Conservation (phyloP, 371 early-diverging fungal genomes). For the Lichtheimia ramosa region DNA sequence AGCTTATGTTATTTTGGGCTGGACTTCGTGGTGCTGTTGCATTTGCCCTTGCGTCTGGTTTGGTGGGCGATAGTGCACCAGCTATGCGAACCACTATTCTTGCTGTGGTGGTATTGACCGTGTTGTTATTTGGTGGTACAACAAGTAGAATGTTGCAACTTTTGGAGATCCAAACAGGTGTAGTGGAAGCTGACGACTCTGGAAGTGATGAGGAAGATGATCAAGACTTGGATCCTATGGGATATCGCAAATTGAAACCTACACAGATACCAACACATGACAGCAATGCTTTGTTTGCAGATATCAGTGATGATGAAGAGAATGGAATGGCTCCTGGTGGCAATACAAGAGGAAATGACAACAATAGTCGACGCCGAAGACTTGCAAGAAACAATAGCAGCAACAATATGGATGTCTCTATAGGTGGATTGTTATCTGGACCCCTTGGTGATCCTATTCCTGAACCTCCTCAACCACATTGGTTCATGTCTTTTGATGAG, state of each 20-base stretch:
- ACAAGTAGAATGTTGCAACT: constrained; percentile 77
- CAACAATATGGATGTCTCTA: constrained; percentile 36
- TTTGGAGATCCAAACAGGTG: constrained; percentile 77
- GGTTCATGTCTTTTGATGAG: constrained; percentile 86
- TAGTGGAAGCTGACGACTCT: constrained; percentile 57
- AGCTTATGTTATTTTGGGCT: constrained; percentile 93
- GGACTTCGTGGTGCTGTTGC: constrained; percentile 96
- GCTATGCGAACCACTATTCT: constrained; percentile 87
- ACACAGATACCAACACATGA: constrained; percentile 13
- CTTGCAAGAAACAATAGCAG: constrained; percentile 11
- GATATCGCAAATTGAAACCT: constrained; percentile 17
- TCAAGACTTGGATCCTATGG: constrained; percentile 35
- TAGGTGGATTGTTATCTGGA: constrained; percentile 41
- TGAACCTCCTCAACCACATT: constrained; percentile 62
- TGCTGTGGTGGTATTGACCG: constrained; percentile 87
- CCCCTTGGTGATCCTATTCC: constrained; percentile 56
- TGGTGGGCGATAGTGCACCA: constrained; percentile 66
- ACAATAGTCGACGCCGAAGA: not conserved
- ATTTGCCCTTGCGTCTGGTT: constrained; percentile 87
- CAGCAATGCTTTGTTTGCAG: constrained; percentile 19
- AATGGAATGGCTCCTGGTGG: not conserved
- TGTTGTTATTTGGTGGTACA: constrained; percentile 88
- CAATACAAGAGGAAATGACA: not conserved
- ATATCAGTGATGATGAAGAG: constrained; percentile 16
- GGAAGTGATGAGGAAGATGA: constrained; percentile 55